phyloP scores from a whole-genome alignment of 192 early-diverging fungal species.

The Kappamyces sp. region DNA sequence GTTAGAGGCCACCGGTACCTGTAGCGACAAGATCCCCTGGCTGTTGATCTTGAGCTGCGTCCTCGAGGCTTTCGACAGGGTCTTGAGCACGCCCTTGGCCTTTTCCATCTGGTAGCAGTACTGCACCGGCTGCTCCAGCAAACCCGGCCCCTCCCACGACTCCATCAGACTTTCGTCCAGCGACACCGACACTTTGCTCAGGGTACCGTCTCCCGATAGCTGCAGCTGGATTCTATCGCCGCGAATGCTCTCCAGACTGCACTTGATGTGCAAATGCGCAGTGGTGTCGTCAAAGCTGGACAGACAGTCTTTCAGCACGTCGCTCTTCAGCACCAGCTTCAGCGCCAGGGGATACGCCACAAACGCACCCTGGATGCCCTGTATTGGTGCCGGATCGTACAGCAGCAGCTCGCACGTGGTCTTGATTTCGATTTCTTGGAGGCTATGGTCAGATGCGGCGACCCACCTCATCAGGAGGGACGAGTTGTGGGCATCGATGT shows the following conservation, averaged over 20 bases:
- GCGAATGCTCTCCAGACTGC: neutral
- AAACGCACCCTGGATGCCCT: too few relatives aligned
- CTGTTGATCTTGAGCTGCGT: slow-evolving; percentile 1
- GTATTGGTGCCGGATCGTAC: too few relatives aligned
- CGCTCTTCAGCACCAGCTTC: neutral
- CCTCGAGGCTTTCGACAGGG: neutral
- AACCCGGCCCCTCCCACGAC: neutral
- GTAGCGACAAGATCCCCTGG: neutral
- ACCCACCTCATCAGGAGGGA: too few relatives aligned
- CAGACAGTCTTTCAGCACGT: neutral
- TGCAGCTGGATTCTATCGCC: neutral
- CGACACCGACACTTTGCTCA: neutral
- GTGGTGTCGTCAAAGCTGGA: neutral
- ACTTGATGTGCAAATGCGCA: neutral
- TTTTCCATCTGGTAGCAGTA: neutral
- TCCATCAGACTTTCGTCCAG: neutral
- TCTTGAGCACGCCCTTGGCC: neutral
- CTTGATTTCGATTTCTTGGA: too few relatives aligned
- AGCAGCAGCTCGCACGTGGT: too few relatives aligned
- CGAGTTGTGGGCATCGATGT: too few relatives aligned
- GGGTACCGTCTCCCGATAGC: neutral
- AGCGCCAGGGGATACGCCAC: too few relatives aligned
- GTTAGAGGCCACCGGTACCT: too few relatives aligned
- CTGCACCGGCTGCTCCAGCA: neutral
- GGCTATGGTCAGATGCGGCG: too few relatives aligned